Conservation (phyloP, 2,329 filamentous ascomycete species). For the Mycosphaerelloides madeirae region DNA sequence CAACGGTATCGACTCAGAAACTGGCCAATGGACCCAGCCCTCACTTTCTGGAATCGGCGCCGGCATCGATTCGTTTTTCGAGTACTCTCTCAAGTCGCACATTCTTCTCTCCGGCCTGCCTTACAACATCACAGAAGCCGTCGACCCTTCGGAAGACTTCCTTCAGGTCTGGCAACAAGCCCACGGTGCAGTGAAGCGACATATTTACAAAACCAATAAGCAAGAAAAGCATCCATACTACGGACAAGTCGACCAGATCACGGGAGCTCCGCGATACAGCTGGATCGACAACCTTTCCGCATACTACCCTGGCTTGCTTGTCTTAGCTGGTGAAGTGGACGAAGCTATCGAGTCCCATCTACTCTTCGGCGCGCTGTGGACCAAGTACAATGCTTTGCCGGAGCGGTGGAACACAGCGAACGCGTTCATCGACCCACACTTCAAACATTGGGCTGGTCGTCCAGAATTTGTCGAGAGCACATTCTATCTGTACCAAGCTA, state of each 20-base stretch:
- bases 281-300: constrained; percentile 97
- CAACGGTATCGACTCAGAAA: constrained; percentile 86
- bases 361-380: constrained; percentile 90
- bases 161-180: constrained; percentile 78
- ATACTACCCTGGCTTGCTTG: constrained; percentile 86
- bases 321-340: constrained; percentile 80
- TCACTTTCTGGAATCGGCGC: constrained; percentile 91
- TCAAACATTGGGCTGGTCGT: constrained; percentile 91
- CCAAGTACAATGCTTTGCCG: constrained; percentile 84
- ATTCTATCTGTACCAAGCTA: constrained; percentile 92
- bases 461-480: constrained; percentile 97
- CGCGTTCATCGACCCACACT: constrained; percentile 75
- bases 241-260: constrained; percentile 81
- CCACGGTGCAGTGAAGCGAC: constrained; percentile 80
- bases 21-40: constrained; percentile 75
- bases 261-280: constrained; percentile 79
- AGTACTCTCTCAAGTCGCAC: constrained; percentile 93
- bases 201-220: constrained; percentile 69
- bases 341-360: constrained; percentile 88
- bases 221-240: constrained; percentile 84
- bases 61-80: constrained; percentile 96
- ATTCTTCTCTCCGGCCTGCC: constrained; percentile 74
- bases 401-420: constrained; percentile 72
- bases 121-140: constrained; percentile 49
- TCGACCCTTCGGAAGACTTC: constrained; percentile 66